phyloP scores from a whole-genome alignment of 202 grass and related monocot species.

The Musa balbisiana region DNA sequence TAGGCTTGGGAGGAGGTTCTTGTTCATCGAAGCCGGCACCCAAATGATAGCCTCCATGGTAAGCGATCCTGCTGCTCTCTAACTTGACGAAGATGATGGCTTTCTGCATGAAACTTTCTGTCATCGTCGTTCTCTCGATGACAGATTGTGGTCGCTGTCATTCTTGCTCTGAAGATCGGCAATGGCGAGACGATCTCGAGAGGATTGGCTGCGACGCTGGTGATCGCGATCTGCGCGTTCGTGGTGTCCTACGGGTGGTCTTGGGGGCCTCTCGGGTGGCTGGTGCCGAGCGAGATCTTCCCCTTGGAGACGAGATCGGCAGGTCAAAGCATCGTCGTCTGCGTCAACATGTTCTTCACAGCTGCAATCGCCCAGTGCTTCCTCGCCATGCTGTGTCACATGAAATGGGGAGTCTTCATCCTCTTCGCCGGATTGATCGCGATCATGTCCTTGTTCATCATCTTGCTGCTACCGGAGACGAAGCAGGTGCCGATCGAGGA shows the following conservation, averaged over 20 bases:
- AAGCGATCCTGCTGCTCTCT: background rate
- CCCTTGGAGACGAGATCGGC: slow-evolving; percentile 87
- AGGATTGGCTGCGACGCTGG: slow-evolving; percentile 45
- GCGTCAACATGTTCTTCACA: slow-evolving; percentile 96
- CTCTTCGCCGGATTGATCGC: slow-evolving; percentile 78
- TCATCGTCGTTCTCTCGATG: background rate
- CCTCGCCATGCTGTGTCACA: slow-evolving; percentile 80
- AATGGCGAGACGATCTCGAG: slow-evolving; percentile 47
- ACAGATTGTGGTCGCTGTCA: slow-evolving; percentile 54
- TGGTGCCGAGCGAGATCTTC: slow-evolving; percentile 90
- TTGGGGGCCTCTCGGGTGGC: slow-evolving; percentile 89
- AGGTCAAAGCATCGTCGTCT: slow-evolving; percentile 93
- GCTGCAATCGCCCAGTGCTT: slow-evolving; percentile 96
- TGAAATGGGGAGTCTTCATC: slow-evolving; percentile 78
- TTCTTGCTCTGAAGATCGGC: slow-evolving; percentile 78
- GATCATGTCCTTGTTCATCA: slow-evolving; percentile 79
- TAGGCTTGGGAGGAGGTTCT: slow-evolving; percentile 60
- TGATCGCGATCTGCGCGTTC: slow-evolving; percentile 82
- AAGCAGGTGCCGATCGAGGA: slow-evolving; percentile 99
- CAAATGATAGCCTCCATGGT: slow-evolving; percentile 88
- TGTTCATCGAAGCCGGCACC: slow-evolving; percentile 81
- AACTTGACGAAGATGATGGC: background rate
- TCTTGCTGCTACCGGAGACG: slow-evolving; percentile 88
- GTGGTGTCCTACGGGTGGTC: slow-evolving; percentile 90
- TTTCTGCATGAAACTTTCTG: background rate